phyloP scores from a whole-genome alignment of 2,329 filamentous ascomycete genomes.

The Botrytis hyacinthi region DNA sequence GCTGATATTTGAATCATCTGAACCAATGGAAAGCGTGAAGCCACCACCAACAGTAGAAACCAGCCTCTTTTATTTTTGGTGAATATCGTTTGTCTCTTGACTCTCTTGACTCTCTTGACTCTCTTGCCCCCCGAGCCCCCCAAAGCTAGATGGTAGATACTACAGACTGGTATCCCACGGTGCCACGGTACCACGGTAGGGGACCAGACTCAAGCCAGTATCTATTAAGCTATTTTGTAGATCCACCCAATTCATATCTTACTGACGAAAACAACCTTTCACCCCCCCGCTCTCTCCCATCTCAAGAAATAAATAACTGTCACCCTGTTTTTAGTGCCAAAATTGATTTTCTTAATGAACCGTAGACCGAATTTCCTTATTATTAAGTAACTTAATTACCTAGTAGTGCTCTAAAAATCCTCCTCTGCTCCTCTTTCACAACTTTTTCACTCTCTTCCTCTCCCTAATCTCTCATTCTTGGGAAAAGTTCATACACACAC shows the following conservation, averaged over 20 bases:
- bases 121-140: neutral
- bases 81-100: neutral
- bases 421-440: neutral
- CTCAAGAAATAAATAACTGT: neutral
- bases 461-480: conserved; percentile 15
- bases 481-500: neutral
- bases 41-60: neutral
- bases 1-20: neutral
- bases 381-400: neutral
- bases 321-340: conserved; percentile 8
- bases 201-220: neutral
- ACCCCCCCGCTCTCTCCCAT: neutral
- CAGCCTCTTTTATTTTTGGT: neutral
- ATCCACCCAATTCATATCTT: conserved; percentile 1
- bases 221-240: neutral
- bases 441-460: neutral
- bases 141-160: neutral
- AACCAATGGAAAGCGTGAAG: neutral
- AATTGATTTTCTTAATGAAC: neutral
- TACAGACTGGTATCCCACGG: no score
- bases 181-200: no score
- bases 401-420: neutral
- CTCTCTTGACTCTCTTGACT: neutral
- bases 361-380: conserved; percentile 1
- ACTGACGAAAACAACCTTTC: conserved; percentile 9